phyloP scores from a whole-genome alignment of 2,329 filamentous ascomycete species.

The Penicillium sp. region DNA sequence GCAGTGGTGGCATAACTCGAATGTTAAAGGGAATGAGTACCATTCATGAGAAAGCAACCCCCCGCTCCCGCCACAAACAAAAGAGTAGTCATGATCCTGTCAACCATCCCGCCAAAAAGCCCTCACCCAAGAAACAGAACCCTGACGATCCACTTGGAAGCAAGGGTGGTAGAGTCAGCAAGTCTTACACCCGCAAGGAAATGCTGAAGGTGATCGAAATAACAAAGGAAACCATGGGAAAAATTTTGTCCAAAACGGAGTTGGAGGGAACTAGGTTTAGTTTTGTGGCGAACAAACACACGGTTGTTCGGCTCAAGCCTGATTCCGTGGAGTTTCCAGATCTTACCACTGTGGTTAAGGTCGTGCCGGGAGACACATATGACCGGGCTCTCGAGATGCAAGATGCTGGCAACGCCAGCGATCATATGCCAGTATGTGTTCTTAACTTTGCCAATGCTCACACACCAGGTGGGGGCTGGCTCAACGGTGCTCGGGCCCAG shows the following conservation, averaged over 20 bases:
- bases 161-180: too few relatives aligned
- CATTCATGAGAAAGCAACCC: not conserved
- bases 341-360: conserved; percentile 42
- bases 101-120: not conserved
- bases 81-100: too few relatives aligned
- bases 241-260: not conserved
- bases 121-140: not conserved
- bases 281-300: not conserved
- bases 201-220: not conserved
- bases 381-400: conserved; percentile 52
- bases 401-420: conserved; percentile 17
- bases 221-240: not conserved
- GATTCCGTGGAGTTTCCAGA: conserved; percentile 43
- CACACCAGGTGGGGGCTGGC: conserved; percentile 62
- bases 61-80: too few relatives aligned
- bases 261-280: not conserved
- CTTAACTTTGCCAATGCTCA: conserved; percentile 64
- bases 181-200: not conserved
- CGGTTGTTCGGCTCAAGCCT: conserved; percentile 37
- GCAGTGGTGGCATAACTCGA: not conserved
- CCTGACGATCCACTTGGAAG: too few relatives aligned
- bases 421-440: conserved; percentile 50
- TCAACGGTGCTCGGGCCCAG: conserved; percentile 61
- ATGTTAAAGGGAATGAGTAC: not conserved
- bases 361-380: conserved; percentile 58